These are phyloP conservation scores for Fusarium floridanum DNA, from an alignment of 2,329 filamentous ascomycete genomes.

Conservation along the genomic window DNA sequence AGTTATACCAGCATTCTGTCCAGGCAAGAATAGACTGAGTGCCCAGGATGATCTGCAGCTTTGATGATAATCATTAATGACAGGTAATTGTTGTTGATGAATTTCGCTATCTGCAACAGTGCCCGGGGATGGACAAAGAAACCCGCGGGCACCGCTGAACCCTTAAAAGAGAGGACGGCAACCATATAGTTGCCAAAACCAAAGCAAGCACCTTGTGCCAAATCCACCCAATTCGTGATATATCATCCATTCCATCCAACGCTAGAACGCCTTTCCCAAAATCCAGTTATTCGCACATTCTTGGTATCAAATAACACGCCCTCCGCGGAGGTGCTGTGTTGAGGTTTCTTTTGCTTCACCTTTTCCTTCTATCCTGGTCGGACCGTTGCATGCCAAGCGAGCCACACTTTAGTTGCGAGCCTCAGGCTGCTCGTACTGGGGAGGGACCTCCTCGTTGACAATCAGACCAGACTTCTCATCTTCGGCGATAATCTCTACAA, in stretches of 20 bases:
- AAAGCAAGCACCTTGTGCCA: background rate
- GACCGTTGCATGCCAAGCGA: background rate
- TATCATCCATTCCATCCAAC: constrained; percentile 24
- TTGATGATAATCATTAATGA: background rate
- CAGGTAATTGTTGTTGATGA: background rate
- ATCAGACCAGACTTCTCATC: constrained; percentile 67
- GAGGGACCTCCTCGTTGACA: constrained; percentile 51
- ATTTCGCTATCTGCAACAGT: constrained; percentile 17
- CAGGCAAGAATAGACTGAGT: constrained; percentile 65
- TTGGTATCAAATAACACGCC: constrained; percentile 36
- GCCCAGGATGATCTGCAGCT: too few species aligned
- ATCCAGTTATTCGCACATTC: constrained; percentile 29
- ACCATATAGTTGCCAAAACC: constrained; percentile 12
- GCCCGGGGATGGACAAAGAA: constrained; percentile 13
- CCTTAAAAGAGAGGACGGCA: constrained; percentile 35
- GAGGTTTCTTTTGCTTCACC: constrained; percentile 4
- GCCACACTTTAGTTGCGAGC: constrained; percentile 36
- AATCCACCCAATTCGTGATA: constrained; percentile 29
- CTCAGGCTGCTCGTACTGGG: constrained; percentile 46
- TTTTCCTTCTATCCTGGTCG: background rate
- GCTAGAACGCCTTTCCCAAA: constrained; percentile 32
- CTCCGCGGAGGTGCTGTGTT: constrained; percentile 12
- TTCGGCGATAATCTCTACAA: constrained; percentile 52
- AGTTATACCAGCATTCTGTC: constrained; percentile 64
- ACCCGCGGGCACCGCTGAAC: constrained; percentile 1